phyloP scores from a whole-genome alignment of 1,284 basidiomycete species.

The Hemileia vastatrix region DNA sequence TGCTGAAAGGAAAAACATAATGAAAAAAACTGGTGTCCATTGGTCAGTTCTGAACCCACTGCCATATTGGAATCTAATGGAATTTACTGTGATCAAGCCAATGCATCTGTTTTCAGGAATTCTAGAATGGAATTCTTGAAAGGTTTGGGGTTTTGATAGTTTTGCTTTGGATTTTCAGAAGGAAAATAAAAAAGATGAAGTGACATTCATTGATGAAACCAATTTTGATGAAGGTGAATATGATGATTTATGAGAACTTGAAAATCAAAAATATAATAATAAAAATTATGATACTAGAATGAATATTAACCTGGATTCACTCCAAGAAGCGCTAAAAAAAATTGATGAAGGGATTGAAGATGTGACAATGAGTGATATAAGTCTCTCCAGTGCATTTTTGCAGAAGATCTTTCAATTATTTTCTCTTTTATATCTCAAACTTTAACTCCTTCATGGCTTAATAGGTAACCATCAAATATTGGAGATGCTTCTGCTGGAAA shows the following conservation, averaged over 20 bases:
- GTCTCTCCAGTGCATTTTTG: too few relatives aligned
- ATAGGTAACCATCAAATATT: neutral
- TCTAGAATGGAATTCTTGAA: constrained; percentile 5
- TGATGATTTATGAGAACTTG: neutral
- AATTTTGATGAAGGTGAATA: too few relatives aligned
- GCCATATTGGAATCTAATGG: neutral
- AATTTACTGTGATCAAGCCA: constrained; percentile 1
- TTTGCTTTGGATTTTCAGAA: neutral
- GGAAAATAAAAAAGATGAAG: neutral
- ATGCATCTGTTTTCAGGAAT: constrained; percentile 8
- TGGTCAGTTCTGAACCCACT: constrained; percentile 10
- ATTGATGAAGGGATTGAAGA: neutral
- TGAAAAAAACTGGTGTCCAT: neutral
- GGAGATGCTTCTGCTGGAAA: constrained; percentile 8
- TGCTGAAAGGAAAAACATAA: neutral
- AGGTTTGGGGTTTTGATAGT: neutral
- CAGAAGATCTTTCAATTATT: too few relatives aligned
- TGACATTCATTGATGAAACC: too few relatives aligned
- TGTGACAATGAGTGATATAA: too few relatives aligned
- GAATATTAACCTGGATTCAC: neutral
- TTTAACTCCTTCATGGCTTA: neutral
- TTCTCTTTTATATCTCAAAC: neutral
- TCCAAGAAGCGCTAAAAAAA: constrained; percentile 5
- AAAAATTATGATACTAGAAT: neutral
- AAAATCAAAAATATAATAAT: neutral